Base-by-base conservation (phyloP, 1,284 basidiomycete genomes). In the Tylopilus sp. region DNA sequence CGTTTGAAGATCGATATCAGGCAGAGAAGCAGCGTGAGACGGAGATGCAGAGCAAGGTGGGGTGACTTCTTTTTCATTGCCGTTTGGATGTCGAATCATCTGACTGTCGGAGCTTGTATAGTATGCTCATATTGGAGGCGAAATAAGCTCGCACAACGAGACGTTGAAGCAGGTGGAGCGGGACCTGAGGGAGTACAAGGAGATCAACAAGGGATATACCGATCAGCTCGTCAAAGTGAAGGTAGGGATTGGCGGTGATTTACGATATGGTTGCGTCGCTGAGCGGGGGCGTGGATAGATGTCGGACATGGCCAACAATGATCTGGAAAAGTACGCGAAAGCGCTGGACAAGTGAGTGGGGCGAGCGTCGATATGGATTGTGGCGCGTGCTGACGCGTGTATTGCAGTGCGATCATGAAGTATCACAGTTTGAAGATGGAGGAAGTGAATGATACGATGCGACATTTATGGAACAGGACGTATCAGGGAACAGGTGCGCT, bases 341-440 rank as follows among this genome's bases (percentile, higher is more conserved):
- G 97, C 94, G 1, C 71, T 97, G 39, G 94, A 97, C 72, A 91
- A 89, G 95, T 92, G 61, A 64, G 82, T 44, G 9, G 31, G 3
- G 21, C 21, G 31, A 6, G 21, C 21, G 21, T 8, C 33, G 33
- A 34, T 34, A 33, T 4, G n/a, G 33, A 36, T 36, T 36, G 11
- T 11, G 4, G 68, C 12, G n/a, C 44, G 31, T 40, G n/a, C 25
- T 51, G 48, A 59, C 49, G 16, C 44, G n/a, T 42, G 21, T n/a
- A n/a, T n/a, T n/a, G 7, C 15, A 95, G 92, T 59, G 96, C 94
- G 38, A 98, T 99, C 70, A 94, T 99, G 89, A 91, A 91, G 67
- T 99, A 97, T 64, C 97, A 99, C 64, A 75, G 87, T n/a, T 79
- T 97, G 63, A 99, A 99, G 73, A 98, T 99, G 97, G 92, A 94